Evolutionary conservation across 1,284 basidiomycete species (phyloP).

Genomic region (Ceratobasidium sp.): DNA sequence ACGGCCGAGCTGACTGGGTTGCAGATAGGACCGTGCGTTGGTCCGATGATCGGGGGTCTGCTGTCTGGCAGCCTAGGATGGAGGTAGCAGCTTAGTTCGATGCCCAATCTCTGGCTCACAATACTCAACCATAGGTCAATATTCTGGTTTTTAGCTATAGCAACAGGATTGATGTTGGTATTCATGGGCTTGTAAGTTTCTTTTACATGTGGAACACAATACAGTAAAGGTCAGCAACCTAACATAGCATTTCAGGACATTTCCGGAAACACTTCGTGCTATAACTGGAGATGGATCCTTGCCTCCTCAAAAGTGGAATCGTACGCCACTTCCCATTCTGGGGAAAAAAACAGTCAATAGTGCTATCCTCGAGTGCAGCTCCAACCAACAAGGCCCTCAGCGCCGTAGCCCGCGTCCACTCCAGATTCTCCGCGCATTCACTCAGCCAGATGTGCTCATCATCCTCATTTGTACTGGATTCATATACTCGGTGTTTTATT

Average conservation of each 20-base stretch:
- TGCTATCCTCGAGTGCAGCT: too few species aligned
- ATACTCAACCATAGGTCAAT: background rate
- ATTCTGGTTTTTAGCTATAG: constrained; percentile 8
- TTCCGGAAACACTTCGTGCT: too few species aligned
- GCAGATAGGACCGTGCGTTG: constrained; percentile 66
- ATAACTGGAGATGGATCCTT: too few species aligned
- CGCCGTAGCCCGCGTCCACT: constrained; percentile 43
- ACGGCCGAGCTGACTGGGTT: constrained; percentile 23
- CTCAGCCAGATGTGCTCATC: constrained; percentile 70
- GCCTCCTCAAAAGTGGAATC: too few species aligned
- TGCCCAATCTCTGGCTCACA: too few species aligned
- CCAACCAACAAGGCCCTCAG: background rate
- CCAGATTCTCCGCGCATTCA: constrained; percentile 66
- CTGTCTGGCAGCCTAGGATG: too few species aligned
- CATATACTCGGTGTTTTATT: constrained; percentile 72
- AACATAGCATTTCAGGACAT: too few species aligned
- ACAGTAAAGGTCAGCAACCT: too few species aligned
- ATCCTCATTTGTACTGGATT: constrained; percentile 72
- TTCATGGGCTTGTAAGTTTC: background rate
- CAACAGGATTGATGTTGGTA: background rate
- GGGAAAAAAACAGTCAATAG: too few species aligned
- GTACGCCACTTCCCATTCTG: too few species aligned
- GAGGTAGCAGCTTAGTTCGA: too few species aligned
- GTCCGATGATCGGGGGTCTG: constrained; percentile 71
- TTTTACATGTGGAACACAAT: too few species aligned